Evolutionary conservation across 306 rosid genomes (phyloP).

Genomic region (Luffa aegyptiaca): DNA sequence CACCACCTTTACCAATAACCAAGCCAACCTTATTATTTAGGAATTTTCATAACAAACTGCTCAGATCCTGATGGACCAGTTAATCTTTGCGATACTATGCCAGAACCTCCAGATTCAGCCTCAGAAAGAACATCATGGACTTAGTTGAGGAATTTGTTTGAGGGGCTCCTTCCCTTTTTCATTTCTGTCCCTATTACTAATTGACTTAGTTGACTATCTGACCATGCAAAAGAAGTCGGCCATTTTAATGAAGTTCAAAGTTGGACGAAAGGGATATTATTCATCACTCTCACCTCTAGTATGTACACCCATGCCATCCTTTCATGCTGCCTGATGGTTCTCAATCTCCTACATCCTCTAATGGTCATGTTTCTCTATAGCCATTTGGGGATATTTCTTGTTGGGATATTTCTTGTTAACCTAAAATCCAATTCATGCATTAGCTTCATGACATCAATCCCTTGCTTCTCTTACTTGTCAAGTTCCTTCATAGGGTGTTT

Average conservation of each 20-base stretch:
- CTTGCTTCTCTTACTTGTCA: too few species aligned
- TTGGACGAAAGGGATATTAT: neutral
- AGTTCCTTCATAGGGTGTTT: too few species aligned
- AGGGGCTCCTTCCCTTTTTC: neutral
- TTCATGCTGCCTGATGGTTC: neutral
- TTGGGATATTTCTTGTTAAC: too few species aligned
- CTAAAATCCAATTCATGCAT: too few species aligned
- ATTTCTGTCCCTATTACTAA: neutral
- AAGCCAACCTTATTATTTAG: constrained; percentile 99
- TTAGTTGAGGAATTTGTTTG: too few species aligned
- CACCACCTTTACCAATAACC: constrained; percentile 95
- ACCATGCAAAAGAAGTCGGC: neutral
- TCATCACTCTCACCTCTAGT: neutral
- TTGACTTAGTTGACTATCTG: neutral
- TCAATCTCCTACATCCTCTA: neutral
- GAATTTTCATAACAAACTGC: constrained; percentile 60
- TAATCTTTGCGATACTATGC: constrained; percentile 44
- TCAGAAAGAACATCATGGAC: neutral
- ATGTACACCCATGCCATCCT: neutral
- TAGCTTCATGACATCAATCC: too few species aligned
- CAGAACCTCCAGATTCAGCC: constrained; percentile 98
- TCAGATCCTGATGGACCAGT: constrained; percentile 74
- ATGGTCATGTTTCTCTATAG: too few species aligned
- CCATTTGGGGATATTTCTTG: too few species aligned
- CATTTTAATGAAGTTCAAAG: neutral